Base-by-base conservation (phyloP, 2,329 filamentous ascomycete species). In the Aspergillus puulaauensis region DNA sequence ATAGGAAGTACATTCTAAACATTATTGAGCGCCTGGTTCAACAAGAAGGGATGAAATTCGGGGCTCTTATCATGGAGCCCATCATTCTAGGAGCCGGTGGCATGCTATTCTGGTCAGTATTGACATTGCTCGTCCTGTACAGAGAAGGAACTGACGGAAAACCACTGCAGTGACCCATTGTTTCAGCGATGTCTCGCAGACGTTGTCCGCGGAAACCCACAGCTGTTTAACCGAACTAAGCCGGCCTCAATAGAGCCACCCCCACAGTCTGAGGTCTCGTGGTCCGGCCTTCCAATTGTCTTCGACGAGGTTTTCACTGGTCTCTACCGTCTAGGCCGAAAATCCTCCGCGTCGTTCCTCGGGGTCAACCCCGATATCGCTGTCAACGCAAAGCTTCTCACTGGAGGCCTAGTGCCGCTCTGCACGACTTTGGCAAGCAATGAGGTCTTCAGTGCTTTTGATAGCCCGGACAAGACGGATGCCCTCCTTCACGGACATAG, bases 271-370 rank as follows among this genome's bases (percentile, higher is more conserved):
- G 50, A 49, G 6, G 59, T 67, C 53, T 63, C 67, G 17, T 96
- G 91, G 91, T 80, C 80, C 1, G 90, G 91, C 2, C 82, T 96
- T 4, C 91, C 91, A 0, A 77, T 96, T 40, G 80, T 96, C 64
- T 91, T 91, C 63, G 91, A 96, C 69, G 91, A 96, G 70, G 91
- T 96, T 37, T 96, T 96, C 74, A 93, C 90, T 0, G 91, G 91
- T 1, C 79, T 96, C 4, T 93, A 93, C 71, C 89, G 91, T 12
- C 85, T 96, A 0, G 91, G 91, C 2, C 84, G 86, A 40, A 86
- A 88, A 68, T 86, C 84, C 1, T 82, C 90, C 0, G 85, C 89
- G 0, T 87, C 86, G 0, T 90, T 93, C 71, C 82, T 96, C 3
- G 78, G 79, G 5, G 76, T 85, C 0, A 74, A 90, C 33, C 83